These are phyloP conservation scores for Colletotrichum echinochloae DNA, from an alignment of 2,329 filamentous ascomycete genomes.

Conservation along the genomic window DNA sequence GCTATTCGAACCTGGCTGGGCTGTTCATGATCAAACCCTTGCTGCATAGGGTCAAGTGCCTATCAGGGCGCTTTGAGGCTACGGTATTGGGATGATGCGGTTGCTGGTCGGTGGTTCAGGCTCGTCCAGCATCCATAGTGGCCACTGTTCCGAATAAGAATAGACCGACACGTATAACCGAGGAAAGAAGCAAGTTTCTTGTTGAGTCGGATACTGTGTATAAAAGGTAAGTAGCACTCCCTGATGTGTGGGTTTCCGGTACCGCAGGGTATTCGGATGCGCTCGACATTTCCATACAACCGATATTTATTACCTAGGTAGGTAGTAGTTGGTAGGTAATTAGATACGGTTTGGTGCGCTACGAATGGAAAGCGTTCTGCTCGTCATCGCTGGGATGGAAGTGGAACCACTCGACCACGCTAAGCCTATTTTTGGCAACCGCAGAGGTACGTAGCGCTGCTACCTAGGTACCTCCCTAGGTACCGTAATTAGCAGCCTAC, in stretches of 20 bases:
- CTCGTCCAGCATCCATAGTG: background rate
- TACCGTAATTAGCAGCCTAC: background rate
- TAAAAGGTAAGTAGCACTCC: background rate
- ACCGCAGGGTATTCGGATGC: background rate
- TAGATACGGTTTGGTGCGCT: background rate
- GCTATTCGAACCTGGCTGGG: too few relatives aligned
- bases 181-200: background rate
- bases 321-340: too few relatives aligned
- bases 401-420: background rate
- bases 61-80: background rate
- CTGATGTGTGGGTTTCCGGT: background rate
- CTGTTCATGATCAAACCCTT: background rate
- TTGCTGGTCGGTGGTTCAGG: background rate
- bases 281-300: background rate
- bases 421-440: background rate
- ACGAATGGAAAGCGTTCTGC: conserved; percentile 10
- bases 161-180: background rate
- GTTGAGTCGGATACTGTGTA: background rate
- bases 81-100: background rate
- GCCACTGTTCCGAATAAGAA: background rate
- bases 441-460: background rate
- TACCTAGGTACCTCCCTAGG: too few relatives aligned
- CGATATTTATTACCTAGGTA: too few relatives aligned
- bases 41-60: too few relatives aligned
- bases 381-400: conserved; percentile 19